Percentiles rank a stretch among this genome's conserved stretches.
Evolutionary conservation across 2,329 filamentous ascomycete genomes (phyloP).

Genomic region (Ceratocystis colombiana): DNA sequence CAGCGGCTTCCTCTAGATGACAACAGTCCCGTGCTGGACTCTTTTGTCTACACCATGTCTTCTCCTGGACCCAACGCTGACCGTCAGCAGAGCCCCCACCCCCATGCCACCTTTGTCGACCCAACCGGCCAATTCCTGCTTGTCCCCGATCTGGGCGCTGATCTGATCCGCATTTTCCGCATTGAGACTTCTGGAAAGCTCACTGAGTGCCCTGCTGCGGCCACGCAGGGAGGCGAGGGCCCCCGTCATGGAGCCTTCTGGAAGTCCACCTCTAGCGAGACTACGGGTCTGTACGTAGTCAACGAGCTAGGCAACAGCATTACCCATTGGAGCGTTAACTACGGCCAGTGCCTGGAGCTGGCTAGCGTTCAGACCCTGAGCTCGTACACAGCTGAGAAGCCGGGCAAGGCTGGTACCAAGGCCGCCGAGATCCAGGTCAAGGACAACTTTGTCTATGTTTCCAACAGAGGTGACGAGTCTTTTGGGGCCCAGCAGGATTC

Average conservation of each 20-base stretch:
- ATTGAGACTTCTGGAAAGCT: constrained; percentile 41
- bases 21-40: constrained; percentile 32
- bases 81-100: constrained; percentile 47
- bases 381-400: constrained; percentile 38
- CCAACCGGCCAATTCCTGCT: constrained; percentile 42
- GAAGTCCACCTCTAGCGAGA: constrained; percentile 25
- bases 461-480: constrained; percentile 52
- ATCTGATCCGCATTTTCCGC: constrained; percentile 44
- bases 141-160: constrained; percentile 45
- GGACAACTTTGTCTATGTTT: constrained; percentile 48
- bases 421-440: constrained; percentile 45
- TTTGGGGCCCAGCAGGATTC: constrained; percentile 48
- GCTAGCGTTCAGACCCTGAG: constrained; percentile 38
- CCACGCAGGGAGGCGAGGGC: constrained; percentile 39
- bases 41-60: constrained; percentile 36
- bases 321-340: constrained; percentile 41
- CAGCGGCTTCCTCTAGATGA: constrained; percentile 35
- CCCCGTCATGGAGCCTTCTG: constrained; percentile 46
- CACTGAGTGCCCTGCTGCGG: constrained; percentile 37
- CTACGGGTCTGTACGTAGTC: constrained; percentile 33
- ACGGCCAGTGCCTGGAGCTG: constrained; percentile 41
- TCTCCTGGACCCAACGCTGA: constrained; percentile 36
- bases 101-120: constrained; percentile 43
- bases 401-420: constrained; percentile 39
- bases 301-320: constrained; percentile 44